Evolutionary conservation across 306 rosid genomes (phyloP), one percentile per base, ranked within the genome.

Genomic region (Trichosanthes cucumerina): DNA sequence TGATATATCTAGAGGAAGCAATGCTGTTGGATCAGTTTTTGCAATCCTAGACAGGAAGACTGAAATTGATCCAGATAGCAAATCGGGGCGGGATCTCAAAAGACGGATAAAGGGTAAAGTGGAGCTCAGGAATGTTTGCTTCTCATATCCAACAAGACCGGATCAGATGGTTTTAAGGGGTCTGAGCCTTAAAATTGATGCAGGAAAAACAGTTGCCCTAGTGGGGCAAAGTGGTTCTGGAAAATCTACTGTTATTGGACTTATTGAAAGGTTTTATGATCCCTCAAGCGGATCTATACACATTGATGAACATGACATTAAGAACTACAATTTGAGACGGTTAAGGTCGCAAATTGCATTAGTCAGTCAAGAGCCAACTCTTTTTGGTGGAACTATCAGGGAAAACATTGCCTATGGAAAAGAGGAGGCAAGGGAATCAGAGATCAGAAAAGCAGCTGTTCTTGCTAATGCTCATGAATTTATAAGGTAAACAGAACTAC

Each of bases 381-480:
- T 90, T 54, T 92, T 92, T 62, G 91, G 88, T 56, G 97, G 94
- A 79, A 87, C 93, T 31, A 84, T 94, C 75, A 77, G 87, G 8
- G 97, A 90, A 81, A 89, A 94, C 81, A 92, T 94, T 52, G 86
- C 89, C 15, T 90, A 90, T 70, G 97, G 97, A 36, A 90, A 90
- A 83, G 92, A 81, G 66, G 83, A 89, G 1, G 85, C 95, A 9
- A 82, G 88, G 43, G 95, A 92, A 83, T 82, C 96, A 18, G 97
- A 94, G 90, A 89, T 94, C 31, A 86, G 86, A 87, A 86, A 82
- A 76, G 98, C 95, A 78, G 97, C 97, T 44, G 68, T 87, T 82
- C 84, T 85, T 47, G 98, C 98, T 58, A 92, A 92, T 83, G 97
- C 98, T 81, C 98, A 92, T 66, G 98, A 94, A 75, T 94, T 94